A percentile compares a stretch with the other conserved stretches of the same genome.
phyloP scores from a whole-genome alignment of 345 rosid species.

The Moricandia moricandioides region DNA sequence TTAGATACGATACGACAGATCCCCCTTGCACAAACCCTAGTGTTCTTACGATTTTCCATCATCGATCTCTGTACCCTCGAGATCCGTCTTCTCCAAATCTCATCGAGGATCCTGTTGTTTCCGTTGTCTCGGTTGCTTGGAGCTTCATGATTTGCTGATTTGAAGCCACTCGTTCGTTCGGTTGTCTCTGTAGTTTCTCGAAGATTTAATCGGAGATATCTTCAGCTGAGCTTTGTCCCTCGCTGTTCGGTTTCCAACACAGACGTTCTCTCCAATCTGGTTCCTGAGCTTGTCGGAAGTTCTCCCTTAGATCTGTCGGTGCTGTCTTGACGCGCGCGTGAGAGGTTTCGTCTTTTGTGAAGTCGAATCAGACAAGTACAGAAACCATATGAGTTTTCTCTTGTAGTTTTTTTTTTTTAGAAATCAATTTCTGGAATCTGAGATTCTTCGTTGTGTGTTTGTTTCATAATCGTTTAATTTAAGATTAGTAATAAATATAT shows the following conservation, averaged over 20 bases:
- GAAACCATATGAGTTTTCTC: constrained; percentile 17
- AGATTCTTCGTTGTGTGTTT: constrained; percentile 19
- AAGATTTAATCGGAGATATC: constrained; percentile 4
- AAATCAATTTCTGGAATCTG: constrained; percentile 14
- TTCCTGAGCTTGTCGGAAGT: not conserved
- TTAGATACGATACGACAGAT: not conserved
- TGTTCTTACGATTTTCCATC: not conserved
- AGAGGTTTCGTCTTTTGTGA: constrained; percentile 13
- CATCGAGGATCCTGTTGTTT: not conserved
- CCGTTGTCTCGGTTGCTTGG: not conserved
- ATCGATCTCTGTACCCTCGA: not conserved
- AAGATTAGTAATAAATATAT: constrained; percentile 12
- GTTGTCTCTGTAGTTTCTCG: not conserved
- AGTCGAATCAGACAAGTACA: constrained; percentile 32
- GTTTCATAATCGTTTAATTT: not conserved
- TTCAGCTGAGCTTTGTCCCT: constrained; percentile 1
- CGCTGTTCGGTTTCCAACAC: not conserved
- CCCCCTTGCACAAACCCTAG: constrained; percentile 30
- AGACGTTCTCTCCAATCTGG: not conserved
- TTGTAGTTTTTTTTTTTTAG: constrained; percentile 19
- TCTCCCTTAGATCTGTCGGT: not conserved
- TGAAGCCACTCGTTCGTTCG: constrained; percentile 13
- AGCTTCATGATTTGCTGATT: not conserved
- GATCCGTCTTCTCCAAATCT: constrained; percentile 5
- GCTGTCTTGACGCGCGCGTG: not conserved